phyloP scores from a whole-genome alignment of 2,329 filamentous ascomycete genomes.

The Penicillium sp. region DNA sequence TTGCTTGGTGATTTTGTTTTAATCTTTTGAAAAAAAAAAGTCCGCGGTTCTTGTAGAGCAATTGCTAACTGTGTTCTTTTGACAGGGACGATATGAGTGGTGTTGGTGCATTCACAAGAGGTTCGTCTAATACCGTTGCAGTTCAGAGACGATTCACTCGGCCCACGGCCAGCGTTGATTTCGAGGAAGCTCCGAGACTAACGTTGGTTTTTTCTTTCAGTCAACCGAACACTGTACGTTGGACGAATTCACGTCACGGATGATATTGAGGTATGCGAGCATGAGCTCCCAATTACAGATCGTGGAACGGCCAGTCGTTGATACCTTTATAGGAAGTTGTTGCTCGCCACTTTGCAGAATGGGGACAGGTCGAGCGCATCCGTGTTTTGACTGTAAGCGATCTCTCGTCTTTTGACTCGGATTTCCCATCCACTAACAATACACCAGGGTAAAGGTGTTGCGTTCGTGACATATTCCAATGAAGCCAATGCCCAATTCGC shows the following conservation, averaged over 20 bases:
- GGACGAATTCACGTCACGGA: conserved; percentile 92
- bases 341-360: conserved; percentile 90
- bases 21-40: too few relatives aligned
- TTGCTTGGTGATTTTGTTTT: neutral
- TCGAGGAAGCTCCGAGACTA: neutral
- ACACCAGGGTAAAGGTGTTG: conserved; percentile 66
- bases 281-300: neutral
- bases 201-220: neutral
- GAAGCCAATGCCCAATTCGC: conserved; percentile 86
- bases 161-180: neutral
- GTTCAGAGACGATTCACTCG: too few relatives aligned
- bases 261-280: conserved; percentile 55
- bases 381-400: conserved; percentile 64
- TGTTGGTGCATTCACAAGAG: conserved; percentile 73
- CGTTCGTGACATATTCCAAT: conserved; percentile 90
- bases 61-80: neutral
- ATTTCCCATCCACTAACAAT: neutral
- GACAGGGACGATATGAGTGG: conserved; percentile 65
- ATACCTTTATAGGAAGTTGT: conserved; percentile 69
- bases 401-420: too few relatives aligned
- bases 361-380: conserved; percentile 79
- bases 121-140: neutral
- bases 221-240: conserved; percentile 84
- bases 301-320: neutral
- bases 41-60: neutral